A percentile compares a stretch with the other conserved stretches of the same genome.
phyloP scores from a whole-genome alignment of 495 filamentous ascomycete genomes.

The Aspergillus carlsbadensis region DNA sequence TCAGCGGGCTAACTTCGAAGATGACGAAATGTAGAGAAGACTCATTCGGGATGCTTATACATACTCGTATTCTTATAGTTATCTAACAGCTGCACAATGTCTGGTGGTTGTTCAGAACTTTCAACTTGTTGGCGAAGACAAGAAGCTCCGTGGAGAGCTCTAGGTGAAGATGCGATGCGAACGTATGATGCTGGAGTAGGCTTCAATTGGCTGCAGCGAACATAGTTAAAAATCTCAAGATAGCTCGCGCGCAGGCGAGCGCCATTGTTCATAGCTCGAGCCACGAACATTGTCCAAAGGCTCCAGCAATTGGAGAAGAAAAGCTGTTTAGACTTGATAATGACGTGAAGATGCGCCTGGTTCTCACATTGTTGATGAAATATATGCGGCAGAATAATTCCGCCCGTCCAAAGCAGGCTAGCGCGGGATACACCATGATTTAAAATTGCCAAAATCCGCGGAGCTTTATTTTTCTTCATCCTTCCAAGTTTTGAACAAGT shows the following conservation, averaged over 20 bases:
- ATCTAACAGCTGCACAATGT: constrained; percentile 29
- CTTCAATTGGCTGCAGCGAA: constrained; percentile 25
- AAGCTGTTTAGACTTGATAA: not conserved
- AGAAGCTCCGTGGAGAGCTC: constrained; percentile 28
- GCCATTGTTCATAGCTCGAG: constrained; percentile 20
- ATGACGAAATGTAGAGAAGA: not conserved
- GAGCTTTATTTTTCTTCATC: constrained; percentile 67
- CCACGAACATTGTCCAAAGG: constrained; percentile 21
- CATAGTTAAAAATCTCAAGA: constrained; percentile 39
- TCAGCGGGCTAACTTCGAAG: not conserved
- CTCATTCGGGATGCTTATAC: not conserved
- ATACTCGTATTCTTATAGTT: constrained; percentile 52
- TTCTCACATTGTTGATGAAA: constrained; percentile 3
- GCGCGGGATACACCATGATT: constrained; percentile 18
- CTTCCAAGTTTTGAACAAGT: constrained; percentile 98
- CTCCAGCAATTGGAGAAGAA: not conserved
- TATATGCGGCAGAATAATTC: constrained; percentile 16
- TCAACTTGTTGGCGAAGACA: constrained; percentile 26
- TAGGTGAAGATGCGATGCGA: constrained; percentile 11
- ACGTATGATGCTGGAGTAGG: constrained; percentile 13
- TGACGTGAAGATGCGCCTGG: not conserved
- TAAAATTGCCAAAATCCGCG: constrained; percentile 22
- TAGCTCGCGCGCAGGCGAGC: constrained; percentile 36
- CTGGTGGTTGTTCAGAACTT: constrained; percentile 16
- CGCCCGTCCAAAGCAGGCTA: constrained; percentile 31